Evolutionary conservation across 768 basidiomycete genomes (phyloP).

Genomic region (Mycena latifolia): DNA sequence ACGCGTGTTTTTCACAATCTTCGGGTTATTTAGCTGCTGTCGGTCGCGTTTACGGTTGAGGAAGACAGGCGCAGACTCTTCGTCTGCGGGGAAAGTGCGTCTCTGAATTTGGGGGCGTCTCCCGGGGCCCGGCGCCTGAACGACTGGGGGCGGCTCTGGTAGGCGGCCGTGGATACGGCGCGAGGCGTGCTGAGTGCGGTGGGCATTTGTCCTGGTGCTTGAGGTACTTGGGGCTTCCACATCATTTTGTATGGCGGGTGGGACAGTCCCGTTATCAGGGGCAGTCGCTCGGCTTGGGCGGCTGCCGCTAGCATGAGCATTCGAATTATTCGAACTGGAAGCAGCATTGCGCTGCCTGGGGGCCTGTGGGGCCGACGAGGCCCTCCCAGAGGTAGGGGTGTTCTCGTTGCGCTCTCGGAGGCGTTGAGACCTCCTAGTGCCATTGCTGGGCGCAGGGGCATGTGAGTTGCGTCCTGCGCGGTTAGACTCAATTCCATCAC

Average conservation of each 20-base stretch:
- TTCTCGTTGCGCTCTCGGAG: background rate
- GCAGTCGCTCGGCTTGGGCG: too few species aligned
- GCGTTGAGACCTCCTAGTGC: constrained; percentile 1
- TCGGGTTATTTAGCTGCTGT: too few species aligned
- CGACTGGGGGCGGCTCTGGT: too few species aligned
- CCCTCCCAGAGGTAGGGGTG: background rate
- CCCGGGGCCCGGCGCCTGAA: background rate
- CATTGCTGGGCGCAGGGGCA: background rate
- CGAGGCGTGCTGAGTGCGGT: background rate
- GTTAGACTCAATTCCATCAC: background rate
- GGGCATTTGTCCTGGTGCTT: too few species aligned
- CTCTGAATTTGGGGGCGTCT: background rate
- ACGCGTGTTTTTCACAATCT: too few species aligned
- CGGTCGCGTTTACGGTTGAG: too few species aligned
- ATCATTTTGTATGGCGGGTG: too few species aligned
- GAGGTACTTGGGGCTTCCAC: too few species aligned
- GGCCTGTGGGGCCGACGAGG: background rate
- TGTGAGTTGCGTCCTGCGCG: background rate
- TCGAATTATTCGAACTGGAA: too few species aligned
- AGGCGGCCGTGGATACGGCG: background rate
- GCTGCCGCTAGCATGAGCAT: too few species aligned
- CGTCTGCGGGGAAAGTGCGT: background rate
- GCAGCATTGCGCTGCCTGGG: too few species aligned
- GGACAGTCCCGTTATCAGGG: too few species aligned
- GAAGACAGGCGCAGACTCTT: constrained; percentile 1